Evolutionary conservation across 352 stramenopile species (phyloP).

Genomic region (Phytophthora sansomeana): DNA sequence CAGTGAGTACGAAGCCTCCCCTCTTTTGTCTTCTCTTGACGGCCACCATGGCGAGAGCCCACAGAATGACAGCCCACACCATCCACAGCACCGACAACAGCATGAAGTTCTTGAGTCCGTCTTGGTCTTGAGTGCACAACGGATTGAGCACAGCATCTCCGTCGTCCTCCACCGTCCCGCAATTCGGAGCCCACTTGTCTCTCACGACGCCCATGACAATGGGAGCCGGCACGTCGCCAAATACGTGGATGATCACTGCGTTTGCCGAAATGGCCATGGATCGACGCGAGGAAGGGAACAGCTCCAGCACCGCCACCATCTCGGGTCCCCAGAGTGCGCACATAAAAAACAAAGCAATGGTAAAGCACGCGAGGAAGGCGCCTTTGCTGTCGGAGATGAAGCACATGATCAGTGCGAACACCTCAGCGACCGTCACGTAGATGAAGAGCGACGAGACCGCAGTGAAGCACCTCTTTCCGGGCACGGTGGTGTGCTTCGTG

Average conservation of each 20-base stretch:
- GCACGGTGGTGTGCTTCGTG: conserved; percentile 47
- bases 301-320: conserved; percentile 79
- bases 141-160: conserved; percentile 56
- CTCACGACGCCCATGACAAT: conserved; percentile 89
- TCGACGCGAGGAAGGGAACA: conserved; percentile 73
- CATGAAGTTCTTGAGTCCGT: conserved; percentile 61
- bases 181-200: conserved; percentile 85
- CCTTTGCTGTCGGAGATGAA: conserved; percentile 46
- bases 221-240: conserved; percentile 92
- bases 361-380: conserved; percentile 64
- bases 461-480: conserved; percentile 44
- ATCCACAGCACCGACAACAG: conserved; percentile 67
- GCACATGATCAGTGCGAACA: conserved; percentile 54
- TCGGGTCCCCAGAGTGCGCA: conserved; percentile 62
- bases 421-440: conserved; percentile 51
- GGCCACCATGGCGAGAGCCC: conserved; percentile 40
- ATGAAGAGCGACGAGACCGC: conserved; percentile 56
- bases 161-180: conserved; percentile 58
- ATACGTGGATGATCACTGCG: conserved; percentile 84
- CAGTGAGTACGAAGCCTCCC: conserved; percentile 38
- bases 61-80: conserved; percentile 65
- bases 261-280: conserved; percentile 86
- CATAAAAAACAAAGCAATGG: conserved; percentile 60
- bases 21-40: conserved; percentile 40
- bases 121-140: conserved; percentile 49